These are phyloP conservation scores for Limonium bicolor DNA, from an alignment of 148 eudicot genomes.

Conservation along the genomic window DNA sequence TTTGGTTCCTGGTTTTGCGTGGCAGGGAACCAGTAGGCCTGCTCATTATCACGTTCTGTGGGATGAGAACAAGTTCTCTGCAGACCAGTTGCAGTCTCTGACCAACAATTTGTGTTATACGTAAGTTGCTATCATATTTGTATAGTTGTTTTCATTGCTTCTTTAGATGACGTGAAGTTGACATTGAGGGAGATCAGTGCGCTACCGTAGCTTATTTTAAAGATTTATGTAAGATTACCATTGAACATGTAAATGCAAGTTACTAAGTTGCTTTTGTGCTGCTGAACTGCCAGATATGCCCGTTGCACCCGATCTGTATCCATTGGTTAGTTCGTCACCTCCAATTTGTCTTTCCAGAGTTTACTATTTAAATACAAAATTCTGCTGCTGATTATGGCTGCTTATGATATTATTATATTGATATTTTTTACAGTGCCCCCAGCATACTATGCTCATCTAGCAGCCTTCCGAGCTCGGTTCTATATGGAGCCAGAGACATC, in stretches of 20 bases:
- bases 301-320: slow-evolving; percentile 78
- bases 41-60: slow-evolving; percentile 75
- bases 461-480: slow-evolving; percentile 66
- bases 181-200: too few species aligned
- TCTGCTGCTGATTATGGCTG: too few species aligned
- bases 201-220: too few species aligned
- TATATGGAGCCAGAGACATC: slow-evolving; percentile 66
- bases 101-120: slow-evolving; percentile 67
- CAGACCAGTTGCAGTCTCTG: slow-evolving; percentile 54
- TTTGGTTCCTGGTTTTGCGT: not conserved
- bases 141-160: not conserved
- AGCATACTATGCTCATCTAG: slow-evolving; percentile 70
- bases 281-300: slow-evolving; percentile 60
- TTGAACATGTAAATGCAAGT: too few species aligned
- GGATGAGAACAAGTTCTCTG: slow-evolving; percentile 71
- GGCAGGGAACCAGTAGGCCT: slow-evolving; percentile 68
- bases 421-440: slow-evolving; percentile 55
- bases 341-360: not conserved
- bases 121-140: slow-evolving; percentile 17
- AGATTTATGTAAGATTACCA: too few species aligned
- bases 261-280: not conserved
- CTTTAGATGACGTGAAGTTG: too few species aligned
- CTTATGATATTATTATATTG: too few species aligned
- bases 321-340: slow-evolving; percentile 37
- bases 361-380: too few species aligned